Conservation (phyloP, 306 rosid species). For the Casuarina glauca region DNA sequence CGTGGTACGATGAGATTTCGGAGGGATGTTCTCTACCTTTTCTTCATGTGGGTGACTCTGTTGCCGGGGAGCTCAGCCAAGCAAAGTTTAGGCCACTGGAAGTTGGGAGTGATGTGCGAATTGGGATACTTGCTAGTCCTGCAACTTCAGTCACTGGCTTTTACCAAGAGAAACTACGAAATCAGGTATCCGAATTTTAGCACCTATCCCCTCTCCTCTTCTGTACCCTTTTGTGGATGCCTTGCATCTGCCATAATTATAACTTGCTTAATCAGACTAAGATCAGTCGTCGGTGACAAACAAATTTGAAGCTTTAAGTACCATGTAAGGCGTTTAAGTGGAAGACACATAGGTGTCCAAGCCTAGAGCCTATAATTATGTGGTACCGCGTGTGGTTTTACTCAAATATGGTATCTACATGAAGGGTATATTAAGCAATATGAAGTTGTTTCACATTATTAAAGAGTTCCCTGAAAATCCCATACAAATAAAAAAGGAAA, state of each 20-base stretch:
- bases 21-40: constrained; percentile 52
- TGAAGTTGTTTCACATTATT: no score
- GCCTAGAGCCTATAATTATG: no score
- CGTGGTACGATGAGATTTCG: constrained; percentile 54
- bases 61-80: constrained; percentile 58
- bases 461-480: no score
- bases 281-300: neutral
- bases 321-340: neutral
- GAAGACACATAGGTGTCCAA: neutral
- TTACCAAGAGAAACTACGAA: constrained; percentile 55
- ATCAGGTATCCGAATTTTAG: constrained; percentile 39
- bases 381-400: no score
- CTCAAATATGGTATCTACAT: no score
- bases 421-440: no score
- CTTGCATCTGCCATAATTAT: neutral
- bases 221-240: neutral
- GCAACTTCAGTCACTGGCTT: constrained; percentile 37
- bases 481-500: no score
- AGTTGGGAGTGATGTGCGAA: constrained; percentile 44
- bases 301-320: neutral
- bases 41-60: constrained; percentile 72
- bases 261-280: neutral
- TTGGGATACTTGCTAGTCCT: constrained; percentile 54
- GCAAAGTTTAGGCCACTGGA: constrained; percentile 59
- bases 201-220: constrained; percentile 6